Evolutionary conservation across 148 eudicot genomes (phyloP), one percentile per base, ranked within the genome.

Genomic region (Chenopodium album): DNA sequence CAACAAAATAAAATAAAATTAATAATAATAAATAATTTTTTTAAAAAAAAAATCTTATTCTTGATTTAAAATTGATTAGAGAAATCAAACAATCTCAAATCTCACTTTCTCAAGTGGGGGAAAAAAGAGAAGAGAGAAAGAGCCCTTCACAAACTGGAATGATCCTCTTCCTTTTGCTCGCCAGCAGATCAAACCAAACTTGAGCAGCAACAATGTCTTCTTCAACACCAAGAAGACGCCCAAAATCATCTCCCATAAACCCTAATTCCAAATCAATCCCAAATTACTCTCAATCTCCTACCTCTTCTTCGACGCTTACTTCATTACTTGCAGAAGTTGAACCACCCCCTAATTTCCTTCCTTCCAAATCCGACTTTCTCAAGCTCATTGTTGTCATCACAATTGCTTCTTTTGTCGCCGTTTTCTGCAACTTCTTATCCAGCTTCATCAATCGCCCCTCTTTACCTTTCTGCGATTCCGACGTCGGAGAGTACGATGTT

Each of bases 381-480:
- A 84, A 85, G 73, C 93, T 95, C 77, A 4, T 90, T 32, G 84
- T 85, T 56, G 94, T 93, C 52, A 79, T 95, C 32, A 32, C 81
- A 63, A 78, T 91, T 69, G 97, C 98, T 66, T 77, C 88, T 32
- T 44, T 79, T 17, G 96, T 93, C 52, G 93, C 92, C 37, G 23
- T 82, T 1, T 72, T 76, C 73, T 92, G 91, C 85, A 83, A 84
- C 72, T 88, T 69, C 70, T 29, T 87, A 0, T 81, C 78, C 65
- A 31, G 73, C 66, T 31, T 78, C 31, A 77, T 88, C 76, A 80
- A 80, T 68, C 90, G 85, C 78, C 84, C 76, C 14, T 75, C 81
- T 9, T 81, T 78, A 19, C 97, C 94, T 1, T 93, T 95, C 65
- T 95, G 98, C 67, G 92, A 92, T 76, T 81, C 84, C 76, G 73